These are phyloP conservation scores for Penicillium ucsense DNA, from an alignment of 495 filamentous ascomycete genomes.

Conservation along the genomic window DNA sequence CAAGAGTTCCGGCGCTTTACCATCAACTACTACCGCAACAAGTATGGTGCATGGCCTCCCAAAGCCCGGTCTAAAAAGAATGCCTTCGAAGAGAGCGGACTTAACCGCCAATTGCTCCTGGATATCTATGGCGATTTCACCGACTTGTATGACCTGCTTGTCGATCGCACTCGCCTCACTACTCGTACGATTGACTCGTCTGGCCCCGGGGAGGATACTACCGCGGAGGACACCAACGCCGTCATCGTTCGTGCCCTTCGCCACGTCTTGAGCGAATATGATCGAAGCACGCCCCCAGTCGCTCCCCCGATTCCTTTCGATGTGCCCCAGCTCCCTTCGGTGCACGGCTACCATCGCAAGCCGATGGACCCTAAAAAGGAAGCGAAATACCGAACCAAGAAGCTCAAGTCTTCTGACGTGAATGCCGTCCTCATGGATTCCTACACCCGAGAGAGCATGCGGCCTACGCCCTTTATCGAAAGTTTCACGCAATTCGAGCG, in stretches of 20 bases:
- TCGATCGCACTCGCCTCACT: conserved; percentile 54
- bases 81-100: conserved; percentile 68
- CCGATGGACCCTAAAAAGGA: conserved; percentile 60
- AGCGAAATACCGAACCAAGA: conserved; percentile 50
- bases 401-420: conserved; percentile 71
- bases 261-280: conserved; percentile 72
- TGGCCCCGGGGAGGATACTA: conserved; percentile 17
- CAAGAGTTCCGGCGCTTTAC: conserved; percentile 63
- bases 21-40: conserved; percentile 66
- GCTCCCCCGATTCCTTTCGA: conserved; percentile 90
- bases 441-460: conserved; percentile 63
- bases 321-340: conserved; percentile 63
- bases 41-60: conserved; percentile 90
- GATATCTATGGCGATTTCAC: conserved; percentile 81
- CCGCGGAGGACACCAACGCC: conserved; percentile 29
- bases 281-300: conserved; percentile 77
- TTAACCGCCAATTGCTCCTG: conserved; percentile 74
- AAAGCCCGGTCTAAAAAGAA: conserved; percentile 90
- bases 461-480: conserved; percentile 59
- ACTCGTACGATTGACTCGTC: conserved; percentile 41
- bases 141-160: conserved; percentile 78
- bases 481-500: conserved; percentile 77
- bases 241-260: conserved; percentile 50
- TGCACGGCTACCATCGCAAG: conserved; percentile 51
- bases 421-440: conserved; percentile 60